Evolutionary conservation across 208 protist genomes (phyloP), one percentile per base, ranked within the genome.

Genomic region (Acanthamoeba divionensis): DNA sequence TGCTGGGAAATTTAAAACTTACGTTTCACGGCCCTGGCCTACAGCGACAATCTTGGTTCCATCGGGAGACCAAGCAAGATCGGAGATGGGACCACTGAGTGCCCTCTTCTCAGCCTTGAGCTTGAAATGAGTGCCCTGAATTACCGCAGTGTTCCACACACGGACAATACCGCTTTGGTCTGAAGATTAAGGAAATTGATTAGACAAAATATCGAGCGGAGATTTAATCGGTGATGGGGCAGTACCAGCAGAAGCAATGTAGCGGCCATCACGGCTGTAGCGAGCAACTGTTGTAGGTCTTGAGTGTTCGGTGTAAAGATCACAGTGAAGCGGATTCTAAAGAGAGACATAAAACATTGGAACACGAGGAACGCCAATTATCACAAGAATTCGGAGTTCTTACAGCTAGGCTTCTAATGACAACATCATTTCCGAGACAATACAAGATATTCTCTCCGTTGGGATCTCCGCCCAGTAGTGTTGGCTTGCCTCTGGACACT

Each of bases 51-150:
- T 95, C 67, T 93, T 92, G 82, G 96, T 95, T 48, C 47, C 90
- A 33, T 97, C 96, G 4, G 89, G 66, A 6, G 86, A 90, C 96
- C 96, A 97, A 12, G 60, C 91, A 15, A 97, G 48, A 86, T 97
- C 96, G 2, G 89, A 29, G 9, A 96, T 82, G 8, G 92, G 21
- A 62, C 92, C 94, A 50, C 44, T 47, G 0, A 94, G 36, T 2
- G 54, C 75, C 18, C 33, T 33, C 55, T 71, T 90, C 79, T 95
- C 94, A 24, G 87, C 41, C 69, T 96, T 95, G 12, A 94, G 87
- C 26, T 85, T 85, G 10, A 41, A 63, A 38, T 65, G 90, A 21
- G 33, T 95, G 91, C 75, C 95, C 92, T 62, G 91, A 33, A 29
- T 82, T 4, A 85, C 38, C 2, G 66, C 82, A 26, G 93, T 95